A percentile compares a stretch with the other conserved stretches of the same genome.
Conservation (phyloP, 1,284 basidiomycete species). For the Trametes hirsuta region DNA sequence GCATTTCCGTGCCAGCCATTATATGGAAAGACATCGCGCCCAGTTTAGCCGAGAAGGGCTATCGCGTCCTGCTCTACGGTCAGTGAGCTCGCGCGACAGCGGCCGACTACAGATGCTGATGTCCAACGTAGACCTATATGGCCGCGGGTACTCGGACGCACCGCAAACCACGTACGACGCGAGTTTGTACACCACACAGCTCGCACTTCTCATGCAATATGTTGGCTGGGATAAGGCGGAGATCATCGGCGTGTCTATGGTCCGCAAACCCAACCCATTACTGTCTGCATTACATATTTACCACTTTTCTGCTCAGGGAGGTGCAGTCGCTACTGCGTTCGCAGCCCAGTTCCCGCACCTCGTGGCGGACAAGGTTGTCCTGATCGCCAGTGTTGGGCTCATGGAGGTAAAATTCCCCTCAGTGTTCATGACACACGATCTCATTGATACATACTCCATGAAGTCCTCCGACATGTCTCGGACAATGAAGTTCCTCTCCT, state of each 20-base stretch:
- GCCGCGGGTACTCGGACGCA: constrained; percentile 79
- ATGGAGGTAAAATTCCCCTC: constrained; percentile 52
- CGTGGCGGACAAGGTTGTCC: constrained; percentile 60
- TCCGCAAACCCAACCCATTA: constrained; percentile 30
- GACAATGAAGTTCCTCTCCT: constrained; percentile 74
- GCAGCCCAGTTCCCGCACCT: constrained; percentile 70
- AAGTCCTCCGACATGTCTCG: constrained; percentile 71
- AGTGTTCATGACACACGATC: neutral
- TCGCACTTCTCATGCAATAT: constrained; percentile 80
- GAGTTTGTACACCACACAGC: constrained; percentile 68
- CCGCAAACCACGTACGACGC: constrained; percentile 67
- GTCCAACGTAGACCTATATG: constrained; percentile 64
- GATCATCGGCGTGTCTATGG: constrained; percentile 76
- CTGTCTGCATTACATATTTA: neutral
- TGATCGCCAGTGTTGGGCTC: constrained; percentile 70
- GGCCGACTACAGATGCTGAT: neutral
- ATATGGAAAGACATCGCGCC: constrained; percentile 77
- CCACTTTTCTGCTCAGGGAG: constrained; percentile 50
- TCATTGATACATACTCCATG: neutral
- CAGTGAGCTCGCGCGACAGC: constrained; percentile 6
- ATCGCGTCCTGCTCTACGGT: constrained; percentile 77
- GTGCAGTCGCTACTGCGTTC: constrained; percentile 71
- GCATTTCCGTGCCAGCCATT: constrained; percentile 74
- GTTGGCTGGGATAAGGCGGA: constrained; percentile 68
- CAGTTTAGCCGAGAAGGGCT: constrained; percentile 61